Conservation (phyloP, 202 grass and related monocot species). For the Elaeis oleifera region DNA sequence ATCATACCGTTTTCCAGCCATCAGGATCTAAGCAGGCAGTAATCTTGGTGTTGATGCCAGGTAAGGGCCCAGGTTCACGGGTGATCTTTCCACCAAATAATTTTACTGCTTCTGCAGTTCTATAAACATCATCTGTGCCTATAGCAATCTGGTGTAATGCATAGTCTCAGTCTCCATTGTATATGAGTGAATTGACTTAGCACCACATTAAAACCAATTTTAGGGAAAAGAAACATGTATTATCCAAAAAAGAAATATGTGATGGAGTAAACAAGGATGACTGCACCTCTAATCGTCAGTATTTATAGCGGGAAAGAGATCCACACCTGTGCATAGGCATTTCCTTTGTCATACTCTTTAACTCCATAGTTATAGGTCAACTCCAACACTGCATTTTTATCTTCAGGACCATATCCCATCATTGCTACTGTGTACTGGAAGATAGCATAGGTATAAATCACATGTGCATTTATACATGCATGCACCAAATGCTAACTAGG, state of each 20-base stretch:
- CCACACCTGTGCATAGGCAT: slow-evolving; percentile 49
- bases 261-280: too few species aligned
- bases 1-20: slow-evolving; percentile 76
- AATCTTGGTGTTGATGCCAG: slow-evolving; percentile 68
- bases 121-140: slow-evolving; percentile 75
- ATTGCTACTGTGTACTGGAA: slow-evolving; percentile 50
- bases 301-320: not conserved
- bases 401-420: slow-evolving; percentile 65
- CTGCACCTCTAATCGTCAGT: too few species aligned
- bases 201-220: too few species aligned
- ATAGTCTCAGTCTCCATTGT: too few species aligned
- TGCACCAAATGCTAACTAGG: too few species aligned
- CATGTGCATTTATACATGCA: too few species aligned
- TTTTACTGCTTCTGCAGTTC: slow-evolving; percentile 54
- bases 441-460: not conserved
- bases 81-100: slow-evolving; percentile 46
- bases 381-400: slow-evolving; percentile 60
- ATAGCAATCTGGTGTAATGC: slow-evolving; percentile 45
- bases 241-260: too few species aligned
- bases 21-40: slow-evolving; percentile 73
- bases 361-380: slow-evolving; percentile 64
- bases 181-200: too few species aligned
- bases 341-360: slow-evolving; percentile 53
- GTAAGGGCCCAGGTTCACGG: slow-evolving; percentile 62
- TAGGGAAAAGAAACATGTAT: too few species aligned